These are phyloP conservation scores for Tuber indicum DNA, from an alignment of 495 filamentous ascomycete genomes.

Conservation along the genomic window DNA sequence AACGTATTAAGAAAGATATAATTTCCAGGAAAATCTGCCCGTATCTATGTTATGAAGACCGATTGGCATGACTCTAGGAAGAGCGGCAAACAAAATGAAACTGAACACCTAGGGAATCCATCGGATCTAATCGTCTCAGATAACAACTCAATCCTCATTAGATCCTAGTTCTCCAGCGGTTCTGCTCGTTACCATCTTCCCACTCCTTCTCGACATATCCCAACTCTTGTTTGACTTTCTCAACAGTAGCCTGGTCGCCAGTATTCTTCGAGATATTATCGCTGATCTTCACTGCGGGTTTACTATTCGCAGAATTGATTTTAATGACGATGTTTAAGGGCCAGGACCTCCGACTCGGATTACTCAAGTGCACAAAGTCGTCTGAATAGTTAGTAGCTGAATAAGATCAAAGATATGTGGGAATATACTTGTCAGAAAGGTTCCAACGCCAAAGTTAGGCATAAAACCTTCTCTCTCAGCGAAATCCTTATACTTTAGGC, in stretches of 20 bases:
- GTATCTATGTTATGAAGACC: background rate
- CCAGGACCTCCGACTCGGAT: slow-evolving; percentile 67
- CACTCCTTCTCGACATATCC: slow-evolving; percentile 81
- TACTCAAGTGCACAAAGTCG: slow-evolving; percentile 65
- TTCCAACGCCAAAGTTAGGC: slow-evolving; percentile 86
- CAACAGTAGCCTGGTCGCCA: slow-evolving; percentile 69
- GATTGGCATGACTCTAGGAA: background rate
- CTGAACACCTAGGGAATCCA: background rate
- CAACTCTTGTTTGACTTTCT: slow-evolving; percentile 72
- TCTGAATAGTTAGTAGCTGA: slow-evolving; percentile 46
- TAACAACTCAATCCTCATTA: background rate
- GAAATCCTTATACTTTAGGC: slow-evolving; percentile 76
- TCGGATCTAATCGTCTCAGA: background rate
- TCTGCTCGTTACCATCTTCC: slow-evolving; percentile 74
- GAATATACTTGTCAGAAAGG: slow-evolving; percentile 75
- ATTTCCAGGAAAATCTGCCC: background rate
- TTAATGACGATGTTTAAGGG: slow-evolving; percentile 98
- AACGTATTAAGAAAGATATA: background rate
- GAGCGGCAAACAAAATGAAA: background rate
- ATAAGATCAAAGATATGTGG: background rate
- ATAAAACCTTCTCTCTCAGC: slow-evolving; percentile 74
- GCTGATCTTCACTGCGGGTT: slow-evolving; percentile 89
- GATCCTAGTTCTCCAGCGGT: slow-evolving; percentile 58
- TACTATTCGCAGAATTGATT: slow-evolving; percentile 71
- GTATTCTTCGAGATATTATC: slow-evolving; percentile 97